These are phyloP conservation scores for Balakata baccata DNA, from an alignment of 345 rosid genomes.

Conservation along the genomic window DNA sequence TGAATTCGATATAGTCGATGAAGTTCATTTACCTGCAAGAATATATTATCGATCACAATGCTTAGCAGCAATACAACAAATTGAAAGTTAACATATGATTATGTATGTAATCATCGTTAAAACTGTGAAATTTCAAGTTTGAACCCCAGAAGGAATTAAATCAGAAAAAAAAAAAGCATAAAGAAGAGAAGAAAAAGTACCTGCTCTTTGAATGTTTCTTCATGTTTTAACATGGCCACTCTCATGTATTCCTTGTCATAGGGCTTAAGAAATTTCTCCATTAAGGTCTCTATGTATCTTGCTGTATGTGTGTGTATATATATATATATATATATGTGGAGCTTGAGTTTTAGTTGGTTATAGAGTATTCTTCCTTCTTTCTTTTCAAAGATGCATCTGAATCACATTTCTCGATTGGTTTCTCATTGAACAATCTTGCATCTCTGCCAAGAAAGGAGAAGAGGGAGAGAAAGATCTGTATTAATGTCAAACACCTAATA, in stretches of 20 bases:
- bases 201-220: constrained; percentile 96
- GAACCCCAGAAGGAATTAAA: not conserved
- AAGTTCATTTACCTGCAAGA: constrained; percentile 70
- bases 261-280: constrained; percentile 74
- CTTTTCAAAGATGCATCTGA: constrained; percentile 10
- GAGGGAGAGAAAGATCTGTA: constrained; percentile 12
- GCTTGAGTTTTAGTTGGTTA: not conserved
- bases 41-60: not conserved
- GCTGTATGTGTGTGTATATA: not conserved
- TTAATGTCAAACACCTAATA: constrained; percentile 20
- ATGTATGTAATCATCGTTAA: no score
- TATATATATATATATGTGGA: not conserved
- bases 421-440: not conserved
- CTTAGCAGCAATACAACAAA: not conserved
- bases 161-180: not conserved
- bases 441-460: not conserved
- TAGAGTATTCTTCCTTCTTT: no score
- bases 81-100: not conserved
- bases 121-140: no score
- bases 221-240: constrained; percentile 91
- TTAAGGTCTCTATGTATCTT: constrained; percentile 12
- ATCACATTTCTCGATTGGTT: constrained; percentile 12
- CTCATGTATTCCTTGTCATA: constrained; percentile 82
- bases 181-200: constrained; percentile 24
- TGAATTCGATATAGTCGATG: constrained; percentile 83